These are phyloP conservation scores for Aurantiochytrium sp. DNA, from an alignment of 108 stramenopile genomes.

Conservation along the genomic window DNA sequence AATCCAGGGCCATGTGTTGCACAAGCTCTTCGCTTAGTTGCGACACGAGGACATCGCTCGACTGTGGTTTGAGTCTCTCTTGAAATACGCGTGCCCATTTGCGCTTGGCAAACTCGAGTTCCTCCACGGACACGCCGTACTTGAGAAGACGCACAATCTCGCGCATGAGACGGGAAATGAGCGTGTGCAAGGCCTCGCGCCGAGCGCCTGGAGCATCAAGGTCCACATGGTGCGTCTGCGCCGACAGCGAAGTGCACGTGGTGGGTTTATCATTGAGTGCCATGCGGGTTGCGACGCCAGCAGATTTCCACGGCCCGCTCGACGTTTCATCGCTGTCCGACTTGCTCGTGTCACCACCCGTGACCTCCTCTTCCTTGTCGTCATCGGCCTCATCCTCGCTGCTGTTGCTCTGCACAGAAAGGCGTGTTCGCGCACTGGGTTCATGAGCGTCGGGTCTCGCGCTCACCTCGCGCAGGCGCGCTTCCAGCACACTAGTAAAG, in stretches of 20 bases:
- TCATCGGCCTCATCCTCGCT: too few relatives aligned
- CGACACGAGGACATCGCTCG: not conserved
- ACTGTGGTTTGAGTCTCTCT: not conserved
- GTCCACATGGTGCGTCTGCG: not conserved
- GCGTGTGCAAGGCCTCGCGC: not conserved
- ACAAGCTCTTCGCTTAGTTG: not conserved
- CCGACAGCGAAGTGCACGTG: not conserved
- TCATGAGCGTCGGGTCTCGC: not conserved
- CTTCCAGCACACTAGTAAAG: not conserved
- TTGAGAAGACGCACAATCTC: not conserved
- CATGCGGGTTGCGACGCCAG: not conserved
- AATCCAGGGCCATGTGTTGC: not conserved
- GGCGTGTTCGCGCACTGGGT: not conserved
- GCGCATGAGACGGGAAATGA: not conserved
- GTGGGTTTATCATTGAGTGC: not conserved
- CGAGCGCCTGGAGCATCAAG: not conserved
- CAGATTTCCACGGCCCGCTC: not conserved
- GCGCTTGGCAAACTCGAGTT: not conserved
- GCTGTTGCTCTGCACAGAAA: too few relatives aligned
- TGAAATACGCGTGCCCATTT: not conserved
- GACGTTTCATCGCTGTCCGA: not conserved
- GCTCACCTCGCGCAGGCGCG: not conserved
- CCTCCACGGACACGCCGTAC: not conserved
- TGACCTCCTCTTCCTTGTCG: too few relatives aligned
- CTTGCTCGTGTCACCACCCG: not conserved